Evolutionary conservation across 164 flowering plant species (phyloP), one percentile per base, ranked within the genome.

Genomic region (Annona squamosa): DNA sequence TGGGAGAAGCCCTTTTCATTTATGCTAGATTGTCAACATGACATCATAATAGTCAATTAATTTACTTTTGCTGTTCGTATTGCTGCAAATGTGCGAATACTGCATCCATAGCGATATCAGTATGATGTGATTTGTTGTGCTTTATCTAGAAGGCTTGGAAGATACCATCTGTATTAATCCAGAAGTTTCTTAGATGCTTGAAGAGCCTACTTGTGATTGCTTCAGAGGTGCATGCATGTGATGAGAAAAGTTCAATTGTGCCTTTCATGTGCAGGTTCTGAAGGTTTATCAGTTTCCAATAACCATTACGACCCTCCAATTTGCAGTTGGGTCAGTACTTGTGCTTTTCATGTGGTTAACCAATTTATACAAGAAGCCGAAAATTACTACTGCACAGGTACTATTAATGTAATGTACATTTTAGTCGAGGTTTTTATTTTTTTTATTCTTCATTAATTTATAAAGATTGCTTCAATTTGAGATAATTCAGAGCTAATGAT

Each of bases 221-320:
- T 66, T 9, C 43, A 13, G 16, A 66, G 5, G 43, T 2, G 43
- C 12, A 42, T 10, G 9, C 1, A 66, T 41, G 68, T 42, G 47
- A 66, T n/a, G 17, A 66, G 43, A 18, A 13, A 16, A 66, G 16
- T 42, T 41, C 43, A 41, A 37, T 66, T 12, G 5, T 66, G n/a
- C 43, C 16, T 46, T 62, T 56, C 46, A 52, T 52, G 37, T 68
- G 42, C 90, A 92, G 97, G 94, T 90, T 80, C 74, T 90, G 82
- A 89, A 90, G 84, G 91, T 83, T 9, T 90, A 18, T 72, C 92
- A 82, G 17, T 84, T 17, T 78, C 95, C 97, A n/a, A 75, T 89
- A 17, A 90, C 97, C 9, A 76, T 90, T 72, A 85, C 92, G 16
- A 66, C 79, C 7, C 70, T 82, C 71, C 97, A 92, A 73, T 87